phyloP scores from a whole-genome alignment of 495 filamentous ascomycete species.

The Penicillium chermesinum region DNA sequence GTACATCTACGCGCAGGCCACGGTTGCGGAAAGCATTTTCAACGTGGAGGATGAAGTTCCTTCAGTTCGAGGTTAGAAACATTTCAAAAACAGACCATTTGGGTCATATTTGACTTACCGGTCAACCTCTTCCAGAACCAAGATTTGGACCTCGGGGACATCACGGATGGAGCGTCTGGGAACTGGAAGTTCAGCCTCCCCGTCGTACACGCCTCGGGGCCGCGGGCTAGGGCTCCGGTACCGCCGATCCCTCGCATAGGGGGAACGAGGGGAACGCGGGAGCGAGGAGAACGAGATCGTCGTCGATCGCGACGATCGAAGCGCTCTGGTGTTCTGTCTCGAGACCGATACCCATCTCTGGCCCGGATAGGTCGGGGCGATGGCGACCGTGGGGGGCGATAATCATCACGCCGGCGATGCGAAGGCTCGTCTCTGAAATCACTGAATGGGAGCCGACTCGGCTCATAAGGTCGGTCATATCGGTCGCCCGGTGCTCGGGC shows the following conservation, averaged over 20 bases:
- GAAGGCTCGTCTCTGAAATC: conserved; percentile 47
- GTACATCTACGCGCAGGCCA: conserved; percentile 66
- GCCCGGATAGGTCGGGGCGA: conserved; percentile 54
- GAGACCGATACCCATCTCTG: conserved; percentile 66
- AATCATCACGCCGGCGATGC: conserved; percentile 55
- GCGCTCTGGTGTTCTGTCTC: conserved; percentile 51
- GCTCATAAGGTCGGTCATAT: conserved; percentile 39
- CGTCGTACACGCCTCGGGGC: conserved; percentile 44
- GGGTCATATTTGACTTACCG: conserved; percentile 44
- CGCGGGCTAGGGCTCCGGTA: conserved; percentile 69
- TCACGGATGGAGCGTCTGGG: conserved; percentile 68
- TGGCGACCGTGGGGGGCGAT: conserved; percentile 58
- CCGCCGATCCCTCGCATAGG: conserved; percentile 50
- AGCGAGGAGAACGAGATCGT: conserved; percentile 59
- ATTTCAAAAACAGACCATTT: background rate
- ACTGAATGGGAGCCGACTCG: conserved; percentile 36
- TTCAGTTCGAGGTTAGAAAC: conserved; percentile 21
- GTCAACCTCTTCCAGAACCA: conserved; percentile 75
- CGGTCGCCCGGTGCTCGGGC: conserved; percentile 36
- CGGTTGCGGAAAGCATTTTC: conserved; percentile 67
- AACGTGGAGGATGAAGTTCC: conserved; percentile 76
- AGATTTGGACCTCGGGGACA: conserved; percentile 86
- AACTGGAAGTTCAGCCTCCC: conserved; percentile 61
- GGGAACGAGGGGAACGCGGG: conserved; percentile 46
- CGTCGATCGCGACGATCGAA: conserved; percentile 56